phyloP scores from a whole-genome alignment of 2,329 filamentous ascomycete genomes.

The Setomelanomma holmii region DNA sequence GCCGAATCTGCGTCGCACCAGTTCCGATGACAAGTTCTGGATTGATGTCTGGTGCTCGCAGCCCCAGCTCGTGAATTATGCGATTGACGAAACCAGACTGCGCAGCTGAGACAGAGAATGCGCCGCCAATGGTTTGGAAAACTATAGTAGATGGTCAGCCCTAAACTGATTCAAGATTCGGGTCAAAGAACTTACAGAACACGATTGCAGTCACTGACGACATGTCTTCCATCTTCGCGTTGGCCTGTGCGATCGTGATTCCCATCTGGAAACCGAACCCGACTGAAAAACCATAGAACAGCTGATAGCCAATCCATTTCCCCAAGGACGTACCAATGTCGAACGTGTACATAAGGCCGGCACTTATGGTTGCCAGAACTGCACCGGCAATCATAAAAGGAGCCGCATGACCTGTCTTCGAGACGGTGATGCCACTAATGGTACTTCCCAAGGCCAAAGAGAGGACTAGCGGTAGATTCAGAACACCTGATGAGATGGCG shows the following conservation, averaged over 20 bases:
- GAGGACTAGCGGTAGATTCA: constrained; percentile 53
- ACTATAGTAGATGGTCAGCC: constrained; percentile 19
- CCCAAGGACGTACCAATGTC: constrained; percentile 42
- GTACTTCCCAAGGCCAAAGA: constrained; percentile 24
- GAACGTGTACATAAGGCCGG: constrained; percentile 54
- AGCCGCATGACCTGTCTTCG: constrained; percentile 45
- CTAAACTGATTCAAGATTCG: background rate
- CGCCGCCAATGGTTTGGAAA: constrained; percentile 50
- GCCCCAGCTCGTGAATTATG: constrained; percentile 19
- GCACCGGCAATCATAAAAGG: constrained; percentile 42
- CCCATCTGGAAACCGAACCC: constrained; percentile 34
- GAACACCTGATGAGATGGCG: constrained; percentile 50
- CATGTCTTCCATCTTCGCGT: constrained; percentile 42
- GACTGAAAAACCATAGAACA: constrained; percentile 51
- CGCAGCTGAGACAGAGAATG: constrained; percentile 50
- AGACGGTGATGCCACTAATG: constrained; percentile 10
- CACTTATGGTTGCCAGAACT: constrained; percentile 41
- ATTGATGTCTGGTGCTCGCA: constrained; percentile 41
- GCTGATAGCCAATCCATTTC: constrained; percentile 58
- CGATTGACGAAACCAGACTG: constrained; percentile 51
- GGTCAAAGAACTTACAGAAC: constrained; percentile 25
- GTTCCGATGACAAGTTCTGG: constrained; percentile 42
- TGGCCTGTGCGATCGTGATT: constrained; percentile 48
- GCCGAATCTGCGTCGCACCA: constrained; percentile 51
- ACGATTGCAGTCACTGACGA: constrained; percentile 47